These are phyloP conservation scores for Scheffersomyces titani DNA, from an alignment of 1,139 yeast genomes.

Conservation along the genomic window DNA sequence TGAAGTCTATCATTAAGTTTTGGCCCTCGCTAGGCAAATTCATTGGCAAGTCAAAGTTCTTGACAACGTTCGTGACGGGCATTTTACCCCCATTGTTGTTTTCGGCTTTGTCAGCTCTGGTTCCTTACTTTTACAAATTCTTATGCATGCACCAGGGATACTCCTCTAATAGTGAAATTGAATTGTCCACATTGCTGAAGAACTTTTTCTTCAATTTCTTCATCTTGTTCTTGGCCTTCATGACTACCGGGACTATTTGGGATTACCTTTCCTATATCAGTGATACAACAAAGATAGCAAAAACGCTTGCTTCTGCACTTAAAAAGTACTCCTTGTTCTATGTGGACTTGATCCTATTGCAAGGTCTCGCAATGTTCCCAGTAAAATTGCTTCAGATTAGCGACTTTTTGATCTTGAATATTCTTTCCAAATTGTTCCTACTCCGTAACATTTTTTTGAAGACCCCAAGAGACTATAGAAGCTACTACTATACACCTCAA, in stretches of 20 bases:
- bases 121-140: constrained; percentile 77
- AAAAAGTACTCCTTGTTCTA: constrained; percentile 73
- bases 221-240: constrained; percentile 80
- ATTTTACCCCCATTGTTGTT: constrained; percentile 46
- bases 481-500: constrained; percentile 58
- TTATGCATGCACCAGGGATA: constrained; percentile 73
- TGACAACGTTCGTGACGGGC: constrained; percentile 71
- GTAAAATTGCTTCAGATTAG: constrained; percentile 71
- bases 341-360: constrained; percentile 78
- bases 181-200: constrained; percentile 73
- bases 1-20: constrained; percentile 67
- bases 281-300: constrained; percentile 77
- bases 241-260: constrained; percentile 74
- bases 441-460: constrained; percentile 42
- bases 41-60: constrained; percentile 63
- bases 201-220: constrained; percentile 84
- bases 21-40: constrained; percentile 74
- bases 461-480: constrained; percentile 58
- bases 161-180: constrained; percentile 79
- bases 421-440: constrained; percentile 60
- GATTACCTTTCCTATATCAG: constrained; percentile 66
- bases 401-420: constrained; percentile 48
- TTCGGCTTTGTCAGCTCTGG: constrained; percentile 67
- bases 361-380: constrained; percentile 86
- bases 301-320: constrained; percentile 71